Evolutionary conservation across 2,329 filamentous ascomycete genomes (phyloP).

Genomic region (Fonsecaea erecta): DNA sequence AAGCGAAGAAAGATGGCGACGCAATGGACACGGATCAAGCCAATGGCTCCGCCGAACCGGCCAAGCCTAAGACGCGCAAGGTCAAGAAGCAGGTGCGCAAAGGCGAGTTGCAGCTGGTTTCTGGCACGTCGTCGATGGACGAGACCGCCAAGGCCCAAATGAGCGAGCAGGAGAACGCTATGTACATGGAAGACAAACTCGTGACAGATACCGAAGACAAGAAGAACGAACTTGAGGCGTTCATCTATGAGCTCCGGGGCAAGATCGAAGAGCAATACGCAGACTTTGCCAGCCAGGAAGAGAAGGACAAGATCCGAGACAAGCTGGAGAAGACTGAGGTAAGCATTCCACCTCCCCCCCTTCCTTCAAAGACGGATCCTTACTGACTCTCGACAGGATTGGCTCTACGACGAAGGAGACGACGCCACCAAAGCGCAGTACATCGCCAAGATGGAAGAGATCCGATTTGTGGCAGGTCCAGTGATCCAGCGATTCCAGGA

Average conservation of each 20-base stretch:
- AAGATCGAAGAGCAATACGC: constrained; percentile 92
- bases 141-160: constrained; percentile 66
- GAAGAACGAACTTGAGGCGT: constrained; percentile 99
- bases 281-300: constrained; percentile 85
- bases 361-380: background rate
- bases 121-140: constrained; percentile 82
- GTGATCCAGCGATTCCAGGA: constrained; percentile 95
- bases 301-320: constrained; percentile 82
- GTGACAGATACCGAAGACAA: constrained; percentile 98
- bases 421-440: constrained; percentile 94
- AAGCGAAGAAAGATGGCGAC: constrained; percentile 69
- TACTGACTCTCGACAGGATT: constrained; percentile 68
- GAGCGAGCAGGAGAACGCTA: constrained; percentile 80
- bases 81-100: constrained; percentile 99
- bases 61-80: constrained; percentile 83
- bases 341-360: constrained; percentile 46
- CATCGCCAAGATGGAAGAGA: constrained; percentile 92
- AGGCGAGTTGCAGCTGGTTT: constrained; percentile 86
- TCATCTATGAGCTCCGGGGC: constrained; percentile 94
- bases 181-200: constrained; percentile 98
- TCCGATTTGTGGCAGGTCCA: constrained; percentile 85
- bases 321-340: constrained; percentile 89
- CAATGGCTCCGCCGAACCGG: constrained; percentile 65
- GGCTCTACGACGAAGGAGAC: constrained; percentile 97
- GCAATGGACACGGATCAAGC: constrained; percentile 81